phyloP scores from a whole-genome alignment of 192 early-diverging fungal genomes.

The Coemansia umbellata region DNA sequence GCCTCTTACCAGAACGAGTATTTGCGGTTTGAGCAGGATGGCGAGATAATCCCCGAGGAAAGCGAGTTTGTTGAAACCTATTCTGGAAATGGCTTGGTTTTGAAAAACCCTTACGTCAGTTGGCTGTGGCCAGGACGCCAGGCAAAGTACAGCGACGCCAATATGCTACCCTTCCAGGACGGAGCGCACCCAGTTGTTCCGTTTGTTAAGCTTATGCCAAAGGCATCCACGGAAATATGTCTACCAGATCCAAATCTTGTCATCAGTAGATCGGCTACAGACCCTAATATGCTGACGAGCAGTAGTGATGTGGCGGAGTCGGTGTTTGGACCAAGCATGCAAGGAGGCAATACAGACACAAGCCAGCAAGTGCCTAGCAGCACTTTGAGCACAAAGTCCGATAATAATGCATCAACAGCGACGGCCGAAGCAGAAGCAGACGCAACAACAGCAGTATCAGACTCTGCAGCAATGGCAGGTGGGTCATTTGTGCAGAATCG shows the following conservation, averaged over 20 bases:
- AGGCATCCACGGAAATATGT: not conserved
- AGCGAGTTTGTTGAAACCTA: conserved; percentile 52
- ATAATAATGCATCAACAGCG: no score
- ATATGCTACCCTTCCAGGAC: conserved; percentile 27
- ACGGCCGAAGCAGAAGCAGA: not conserved
- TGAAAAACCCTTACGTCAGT: conserved; percentile 31
- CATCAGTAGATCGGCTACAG: not conserved
- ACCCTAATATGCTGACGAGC: not conserved
- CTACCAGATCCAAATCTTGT: not conserved
- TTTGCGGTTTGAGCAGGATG: conserved; percentile 56
- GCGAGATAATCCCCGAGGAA: conserved; percentile 50
- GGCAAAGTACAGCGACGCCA: not conserved
- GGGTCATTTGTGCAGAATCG: not conserved
- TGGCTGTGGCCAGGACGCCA: conserved; percentile 43
- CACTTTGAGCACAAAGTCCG: no score
- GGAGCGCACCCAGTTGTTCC: conserved; percentile 39
- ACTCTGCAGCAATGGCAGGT: not conserved
- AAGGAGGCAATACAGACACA: no score
- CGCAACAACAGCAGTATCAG: not conserved
- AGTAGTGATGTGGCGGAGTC: not conserved
- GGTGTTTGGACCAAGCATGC: not conserved
- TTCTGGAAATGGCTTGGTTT: conserved; percentile 12
- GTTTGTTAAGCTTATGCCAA: conserved; percentile 6
- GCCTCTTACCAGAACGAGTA: conserved; percentile 71
- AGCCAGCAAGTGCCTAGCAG: no score